These are phyloP conservation scores for Nitzschia sp. DNA, from an alignment of 108 stramenopile species.

Conservation along the genomic window DNA sequence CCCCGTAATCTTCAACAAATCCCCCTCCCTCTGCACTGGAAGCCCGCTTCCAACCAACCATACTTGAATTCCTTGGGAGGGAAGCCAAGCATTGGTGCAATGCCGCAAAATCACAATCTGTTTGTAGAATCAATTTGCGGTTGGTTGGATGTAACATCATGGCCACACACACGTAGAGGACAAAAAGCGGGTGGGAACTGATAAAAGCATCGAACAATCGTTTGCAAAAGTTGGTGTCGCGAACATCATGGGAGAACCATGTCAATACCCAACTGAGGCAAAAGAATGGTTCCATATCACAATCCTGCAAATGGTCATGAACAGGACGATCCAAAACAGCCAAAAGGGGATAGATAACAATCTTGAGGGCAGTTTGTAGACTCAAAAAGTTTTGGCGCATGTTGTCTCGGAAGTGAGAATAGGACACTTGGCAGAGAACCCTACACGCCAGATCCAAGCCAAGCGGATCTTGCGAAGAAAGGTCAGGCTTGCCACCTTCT, in stretches of 20 bases:
- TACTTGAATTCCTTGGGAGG: slow-evolving; percentile 75
- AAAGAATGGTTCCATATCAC: slow-evolving; percentile 91
- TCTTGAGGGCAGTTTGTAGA: slow-evolving; percentile 61
- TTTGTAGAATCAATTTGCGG: slow-evolving; percentile 69
- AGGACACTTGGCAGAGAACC: slow-evolving; percentile 63
- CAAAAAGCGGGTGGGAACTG: slow-evolving; percentile 74
- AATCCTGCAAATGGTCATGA: slow-evolving; percentile 71
- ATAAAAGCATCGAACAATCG: slow-evolving; percentile 89
- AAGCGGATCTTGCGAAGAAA: slow-evolving; percentile 7
- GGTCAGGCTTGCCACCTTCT: neutral
- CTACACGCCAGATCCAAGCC: slow-evolving; percentile 67
- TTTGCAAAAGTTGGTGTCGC: slow-evolving; percentile 79
- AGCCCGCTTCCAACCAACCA: slow-evolving; percentile 70
- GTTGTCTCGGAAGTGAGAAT: slow-evolving; percentile 68
- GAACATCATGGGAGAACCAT: slow-evolving; percentile 91
- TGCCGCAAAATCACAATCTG: slow-evolving; percentile 86
- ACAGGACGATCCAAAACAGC: slow-evolving; percentile 59
- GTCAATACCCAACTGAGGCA: slow-evolving; percentile 85
- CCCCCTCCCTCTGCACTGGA: slow-evolving; percentile 31
- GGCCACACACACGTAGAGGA: slow-evolving; percentile 76
- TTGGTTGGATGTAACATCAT: slow-evolving; percentile 82
- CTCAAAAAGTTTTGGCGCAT: slow-evolving; percentile 53
- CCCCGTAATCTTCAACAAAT: slow-evolving; percentile 32
- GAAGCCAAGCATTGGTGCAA: slow-evolving; percentile 75
- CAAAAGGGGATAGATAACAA: slow-evolving; percentile 68